Evolutionary conservation across 257 asterid species (phyloP), one percentile per base, ranked within the genome.

Genomic region (Solanum piurae): DNA sequence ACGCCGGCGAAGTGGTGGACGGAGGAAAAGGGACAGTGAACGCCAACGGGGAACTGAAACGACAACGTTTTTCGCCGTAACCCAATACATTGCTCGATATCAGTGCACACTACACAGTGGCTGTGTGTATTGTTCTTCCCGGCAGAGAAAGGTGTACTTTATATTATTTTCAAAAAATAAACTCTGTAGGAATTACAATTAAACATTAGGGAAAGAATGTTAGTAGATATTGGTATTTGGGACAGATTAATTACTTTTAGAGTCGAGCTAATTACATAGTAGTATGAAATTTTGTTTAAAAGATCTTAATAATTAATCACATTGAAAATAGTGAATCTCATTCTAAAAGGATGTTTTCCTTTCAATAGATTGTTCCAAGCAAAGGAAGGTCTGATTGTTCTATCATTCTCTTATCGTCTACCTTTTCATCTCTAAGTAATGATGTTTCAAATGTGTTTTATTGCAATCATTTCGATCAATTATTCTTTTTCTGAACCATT

Each of bases 11-110:
- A 92, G 91, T 74, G 90, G 83, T 72, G 90, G 93, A 87, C 88
- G 37, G 88, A 89, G 91, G 49, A 91, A 89, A 87, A 90, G 91
- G 88, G 94, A 85, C 20, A 96, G 86, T 86, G 94, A 90, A 87
- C 99, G 93, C 93, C 95, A 95, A 38, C 92, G 91, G 20, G 95
- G 95, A 82, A 93, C 86, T 12, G 92, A 88, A 88, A 93, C 90
- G 94, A 88, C 94, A 58, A 93, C 94, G 95, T 87, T 94, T 89
- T 91, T 92, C 29, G 94, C 93, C 31, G 94, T 86, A 27, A 92
- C 87, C 95, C 97, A 89, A 90, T 89, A 87, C 95, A 93, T 93
- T 62, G 86, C 77, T 36, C 74, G 74, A 66, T 66, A 66, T 14
- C 36, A 5, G 74, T 27, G 40, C 77, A 7, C 77, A 16, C 3